phyloP scores from a whole-genome alignment of 2,329 filamentous ascomycete species.

The Aotearoamyces nothofagi region DNA sequence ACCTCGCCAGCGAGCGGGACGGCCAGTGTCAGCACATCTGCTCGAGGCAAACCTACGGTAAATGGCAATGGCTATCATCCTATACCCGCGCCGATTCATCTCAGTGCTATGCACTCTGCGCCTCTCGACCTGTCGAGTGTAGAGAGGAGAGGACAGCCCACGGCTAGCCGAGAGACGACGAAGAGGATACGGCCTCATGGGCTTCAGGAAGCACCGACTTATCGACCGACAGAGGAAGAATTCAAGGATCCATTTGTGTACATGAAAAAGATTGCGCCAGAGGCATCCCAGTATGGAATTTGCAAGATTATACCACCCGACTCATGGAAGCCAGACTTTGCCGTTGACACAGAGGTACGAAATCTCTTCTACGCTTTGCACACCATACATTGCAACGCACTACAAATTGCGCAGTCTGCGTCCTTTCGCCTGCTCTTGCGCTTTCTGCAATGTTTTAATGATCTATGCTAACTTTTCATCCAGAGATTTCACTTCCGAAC shows the following conservation, averaged over 20 bases:
- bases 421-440: neutral
- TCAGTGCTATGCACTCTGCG: conserved; percentile 21
- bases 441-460: neutral
- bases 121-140: conserved; percentile 79
- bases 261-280: conserved; percentile 77
- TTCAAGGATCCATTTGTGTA: conserved; percentile 92
- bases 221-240: conserved; percentile 79
- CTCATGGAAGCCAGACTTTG: conserved; percentile 86
- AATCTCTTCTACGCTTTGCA: neutral
- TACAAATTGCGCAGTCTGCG: too few relatives aligned
- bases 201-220: conserved; percentile 80
- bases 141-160: conserved; percentile 76
- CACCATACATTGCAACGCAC: neutral
- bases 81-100: conserved; percentile 14
- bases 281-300: conserved; percentile 77
- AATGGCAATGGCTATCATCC: conserved; percentile 18
- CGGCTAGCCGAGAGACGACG: conserved; percentile 57
- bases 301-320: conserved; percentile 93
- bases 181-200: conserved; percentile 71
- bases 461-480: conserved; percentile 14
- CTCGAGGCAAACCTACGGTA: conserved; percentile 13
- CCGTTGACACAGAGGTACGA: conserved; percentile 85
- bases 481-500: conserved; percentile 96
- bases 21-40: conserved; percentile 10
- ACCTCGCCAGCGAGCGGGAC: conserved; percentile 16